A percentile compares a stretch with the other conserved stretches of the same genome.
These are phyloP conservation scores for Sporisorium exsertum DNA, from an alignment of 1,284 basidiomycete genomes.

Conservation along the genomic window DNA sequence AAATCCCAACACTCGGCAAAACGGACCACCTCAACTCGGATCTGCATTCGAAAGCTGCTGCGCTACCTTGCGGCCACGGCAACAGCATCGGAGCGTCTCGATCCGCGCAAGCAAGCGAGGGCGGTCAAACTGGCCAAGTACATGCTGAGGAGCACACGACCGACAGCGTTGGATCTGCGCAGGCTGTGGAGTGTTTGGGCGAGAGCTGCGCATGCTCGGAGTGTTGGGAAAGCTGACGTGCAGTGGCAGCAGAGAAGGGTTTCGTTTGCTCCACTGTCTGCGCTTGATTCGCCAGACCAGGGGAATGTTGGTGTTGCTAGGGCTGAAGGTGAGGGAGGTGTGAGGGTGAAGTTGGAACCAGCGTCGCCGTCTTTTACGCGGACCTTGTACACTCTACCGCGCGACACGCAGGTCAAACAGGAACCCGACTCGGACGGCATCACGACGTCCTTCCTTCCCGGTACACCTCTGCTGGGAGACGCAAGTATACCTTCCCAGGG, in stretches of 20 bases:
- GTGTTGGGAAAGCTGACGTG: not conserved
- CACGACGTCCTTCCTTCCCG: not conserved
- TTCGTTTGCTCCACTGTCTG: slow-evolving; percentile 1
- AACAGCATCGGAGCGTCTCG: not conserved
- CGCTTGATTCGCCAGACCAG: not conserved
- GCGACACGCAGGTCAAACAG: not conserved
- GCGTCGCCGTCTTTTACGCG: slow-evolving; percentile 7
- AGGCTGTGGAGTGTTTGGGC: slow-evolving; percentile 38
- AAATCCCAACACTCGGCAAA: slow-evolving; percentile 16
- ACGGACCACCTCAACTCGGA: slow-evolving; percentile 5
- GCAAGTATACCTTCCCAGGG: not conserved
- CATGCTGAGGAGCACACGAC: slow-evolving; percentile 1
- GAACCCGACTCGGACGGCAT: slow-evolving; percentile 7
- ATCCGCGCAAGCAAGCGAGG: not conserved
- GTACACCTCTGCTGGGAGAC: not conserved
- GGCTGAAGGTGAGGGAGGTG: not conserved
- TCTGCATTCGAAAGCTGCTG: slow-evolving; percentile 15
- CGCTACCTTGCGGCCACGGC: slow-evolving; percentile 16
- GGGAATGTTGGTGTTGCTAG: too few relatives aligned
- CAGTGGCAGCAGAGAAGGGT: slow-evolving; percentile 5
- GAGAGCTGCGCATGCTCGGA: slow-evolving; percentile 4
- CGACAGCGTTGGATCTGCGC: slow-evolving; percentile 23
- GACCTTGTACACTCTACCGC: not conserved
- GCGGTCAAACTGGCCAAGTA: slow-evolving; percentile 18
- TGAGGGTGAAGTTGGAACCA: slow-evolving; percentile 17